phyloP scores from a whole-genome alignment of 2,329 filamentous ascomycete genomes.

The Diaporthe nobilis region DNA sequence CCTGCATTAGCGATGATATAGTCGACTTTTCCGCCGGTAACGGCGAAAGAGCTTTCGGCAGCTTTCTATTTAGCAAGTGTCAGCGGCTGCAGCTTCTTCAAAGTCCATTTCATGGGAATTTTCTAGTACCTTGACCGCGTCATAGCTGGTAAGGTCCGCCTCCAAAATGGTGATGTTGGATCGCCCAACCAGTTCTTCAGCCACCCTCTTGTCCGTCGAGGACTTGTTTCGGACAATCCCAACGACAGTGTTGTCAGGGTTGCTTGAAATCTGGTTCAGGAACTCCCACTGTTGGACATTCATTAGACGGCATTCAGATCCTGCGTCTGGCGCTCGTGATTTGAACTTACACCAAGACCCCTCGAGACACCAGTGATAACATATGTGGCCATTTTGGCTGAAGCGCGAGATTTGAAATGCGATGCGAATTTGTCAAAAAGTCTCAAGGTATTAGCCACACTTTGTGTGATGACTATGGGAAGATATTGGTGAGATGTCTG shows the following conservation, averaged over 20 bases:
- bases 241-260: conserved; percentile 60
- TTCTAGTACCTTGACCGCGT: conserved; percentile 53
- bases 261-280: conserved; percentile 59
- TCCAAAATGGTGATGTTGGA: conserved; percentile 62
- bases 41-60: conserved; percentile 47
- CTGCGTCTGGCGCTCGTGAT: not conserved
- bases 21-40: conserved; percentile 60
- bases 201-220: conserved; percentile 59
- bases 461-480: not conserved
- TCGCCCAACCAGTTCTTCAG: conserved; percentile 53
- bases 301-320: not conserved
- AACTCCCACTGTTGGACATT: conserved; percentile 61
- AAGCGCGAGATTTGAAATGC: not conserved
- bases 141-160: conserved; percentile 59
- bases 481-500: not conserved
- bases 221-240: conserved; percentile 64
- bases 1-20: conserved; percentile 68
- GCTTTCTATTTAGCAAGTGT: conserved; percentile 44
- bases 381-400: conserved; percentile 45
- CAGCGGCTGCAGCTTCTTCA: conserved; percentile 29
- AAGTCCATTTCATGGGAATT: not conserved
- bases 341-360: conserved; percentile 46
- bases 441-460: not conserved
- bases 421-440: not conserved
- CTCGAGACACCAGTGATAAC: conserved; percentile 45